These are phyloP conservation scores for Crucibulum cyathiforme DNA, from an alignment of 1,284 basidiomycete species.

Conservation along the genomic window DNA sequence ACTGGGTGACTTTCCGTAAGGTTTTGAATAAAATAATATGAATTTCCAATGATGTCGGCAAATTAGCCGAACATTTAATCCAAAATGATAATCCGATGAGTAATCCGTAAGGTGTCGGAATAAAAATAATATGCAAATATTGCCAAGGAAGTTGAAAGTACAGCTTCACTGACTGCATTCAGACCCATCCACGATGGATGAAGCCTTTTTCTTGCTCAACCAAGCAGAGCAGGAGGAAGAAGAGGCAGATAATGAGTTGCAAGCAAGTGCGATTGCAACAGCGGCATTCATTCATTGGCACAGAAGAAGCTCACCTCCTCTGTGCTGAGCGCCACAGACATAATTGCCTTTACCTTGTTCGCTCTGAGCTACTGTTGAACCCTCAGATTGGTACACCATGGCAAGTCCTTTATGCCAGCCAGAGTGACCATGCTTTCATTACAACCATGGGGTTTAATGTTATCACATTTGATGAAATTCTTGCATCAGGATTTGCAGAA, in stretches of 20 bases:
- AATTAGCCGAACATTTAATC: no score
- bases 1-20: no score
- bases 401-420: neutral
- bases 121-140: no score
- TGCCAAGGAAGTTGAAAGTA: no score
- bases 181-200: no score
- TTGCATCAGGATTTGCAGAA: constrained; percentile 39
- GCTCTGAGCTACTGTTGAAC: neutral
- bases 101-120: no score
- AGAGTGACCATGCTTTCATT: neutral
- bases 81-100: no score
- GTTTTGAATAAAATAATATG: no score
- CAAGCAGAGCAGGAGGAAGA: neutral
- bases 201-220: no score
- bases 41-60: no score
- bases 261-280: neutral
- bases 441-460: neutral
- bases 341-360: neutral
- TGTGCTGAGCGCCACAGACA: neutral
- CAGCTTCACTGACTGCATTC: no score
- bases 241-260: neutral
- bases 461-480: constrained; percentile 42
- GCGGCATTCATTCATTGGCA: neutral
- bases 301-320: neutral
- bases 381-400: neutral